These are phyloP conservation scores for Torrubiella hemipterigena DNA, from an alignment of 2,329 filamentous ascomycete genomes.

Conservation along the genomic window DNA sequence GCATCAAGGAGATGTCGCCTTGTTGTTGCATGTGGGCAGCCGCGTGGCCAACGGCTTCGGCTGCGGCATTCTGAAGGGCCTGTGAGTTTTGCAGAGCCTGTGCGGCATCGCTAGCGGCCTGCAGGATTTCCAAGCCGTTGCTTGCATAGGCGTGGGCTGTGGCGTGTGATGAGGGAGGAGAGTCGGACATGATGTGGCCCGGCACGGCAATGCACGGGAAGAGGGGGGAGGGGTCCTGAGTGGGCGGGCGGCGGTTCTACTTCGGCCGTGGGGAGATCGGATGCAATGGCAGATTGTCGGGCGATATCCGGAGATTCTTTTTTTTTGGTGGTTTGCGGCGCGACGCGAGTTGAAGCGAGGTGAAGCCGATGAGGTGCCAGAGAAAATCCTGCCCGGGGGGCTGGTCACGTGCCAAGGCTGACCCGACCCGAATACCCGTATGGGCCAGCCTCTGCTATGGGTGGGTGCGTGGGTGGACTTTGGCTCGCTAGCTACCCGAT, in stretches of 20 bases:
- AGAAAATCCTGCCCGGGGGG: constrained; percentile 2
- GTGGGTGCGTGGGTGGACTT: no score
- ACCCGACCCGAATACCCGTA: no score
- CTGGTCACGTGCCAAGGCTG: constrained; percentile 10
- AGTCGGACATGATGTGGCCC: constrained; percentile 12
- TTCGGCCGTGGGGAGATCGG: constrained; percentile 8
- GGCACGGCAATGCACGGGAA: no score
- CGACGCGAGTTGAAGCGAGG: constrained; percentile 29
- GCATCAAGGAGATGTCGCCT: constrained; percentile 9
- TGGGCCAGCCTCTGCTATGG: no score
- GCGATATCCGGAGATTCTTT: constrained; percentile 29
- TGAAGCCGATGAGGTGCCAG: constrained; percentile 19
- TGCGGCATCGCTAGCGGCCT: constrained; percentile 31
- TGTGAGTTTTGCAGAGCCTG: constrained; percentile 25
- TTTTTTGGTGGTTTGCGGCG: constrained; percentile 13
- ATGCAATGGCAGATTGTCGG: constrained; percentile 30
- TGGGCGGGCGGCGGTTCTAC: no score
- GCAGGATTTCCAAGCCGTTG: constrained; percentile 32
- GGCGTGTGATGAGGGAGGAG: constrained; percentile 15
- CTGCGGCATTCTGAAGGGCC: constrained; percentile 25
- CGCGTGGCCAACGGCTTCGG: constrained; percentile 19
- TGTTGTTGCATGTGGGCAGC: constrained; percentile 13
- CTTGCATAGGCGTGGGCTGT: constrained; percentile 30
- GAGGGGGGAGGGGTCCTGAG: no score
- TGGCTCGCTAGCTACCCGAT: no score